Conservation (phyloP, 1,139 yeast genomes). For the Suhomyces chickasaworum region DNA sequence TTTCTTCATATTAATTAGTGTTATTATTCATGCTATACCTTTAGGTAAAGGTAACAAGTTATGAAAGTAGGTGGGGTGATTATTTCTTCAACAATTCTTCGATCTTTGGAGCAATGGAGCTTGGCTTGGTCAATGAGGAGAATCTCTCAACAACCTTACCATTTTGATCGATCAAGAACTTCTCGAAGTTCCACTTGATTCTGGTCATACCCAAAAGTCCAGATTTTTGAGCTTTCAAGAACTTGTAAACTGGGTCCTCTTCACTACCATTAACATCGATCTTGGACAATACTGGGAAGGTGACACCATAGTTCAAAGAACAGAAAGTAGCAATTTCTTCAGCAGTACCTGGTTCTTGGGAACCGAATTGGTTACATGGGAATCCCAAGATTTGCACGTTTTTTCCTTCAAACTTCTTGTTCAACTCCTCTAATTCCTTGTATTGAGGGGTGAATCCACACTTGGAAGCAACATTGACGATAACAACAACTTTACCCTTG, state of each 20-base stretch:
- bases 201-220: constrained; percentile 49
- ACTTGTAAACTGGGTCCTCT: constrained; percentile 80
- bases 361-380: constrained; percentile 77
- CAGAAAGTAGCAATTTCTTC: constrained; percentile 47
- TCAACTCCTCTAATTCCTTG: constrained; percentile 75
- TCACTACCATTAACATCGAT: constrained; percentile 84
- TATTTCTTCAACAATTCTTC: constrained; percentile 36
- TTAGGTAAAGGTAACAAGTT: no score
- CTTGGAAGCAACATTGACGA: constrained; percentile 94
- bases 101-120: constrained; percentile 36
- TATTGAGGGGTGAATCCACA: constrained; percentile 86
- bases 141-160: constrained; percentile 50
- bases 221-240: constrained; percentile 58
- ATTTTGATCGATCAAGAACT: constrained; percentile 47
- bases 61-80: neutral
- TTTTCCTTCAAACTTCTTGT: constrained; percentile 73
- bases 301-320: constrained; percentile 51
- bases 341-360: constrained; percentile 47
- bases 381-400: constrained; percentile 84
- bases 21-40: neutral
- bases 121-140: constrained; percentile 46
- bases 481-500: constrained; percentile 85
- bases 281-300: constrained; percentile 87
- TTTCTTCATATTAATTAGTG: neutral
- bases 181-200: constrained; percentile 55